These are phyloP conservation scores for Cadophora malorum DNA, from an alignment of 2,329 filamentous ascomycete species.

Conservation along the genomic window DNA sequence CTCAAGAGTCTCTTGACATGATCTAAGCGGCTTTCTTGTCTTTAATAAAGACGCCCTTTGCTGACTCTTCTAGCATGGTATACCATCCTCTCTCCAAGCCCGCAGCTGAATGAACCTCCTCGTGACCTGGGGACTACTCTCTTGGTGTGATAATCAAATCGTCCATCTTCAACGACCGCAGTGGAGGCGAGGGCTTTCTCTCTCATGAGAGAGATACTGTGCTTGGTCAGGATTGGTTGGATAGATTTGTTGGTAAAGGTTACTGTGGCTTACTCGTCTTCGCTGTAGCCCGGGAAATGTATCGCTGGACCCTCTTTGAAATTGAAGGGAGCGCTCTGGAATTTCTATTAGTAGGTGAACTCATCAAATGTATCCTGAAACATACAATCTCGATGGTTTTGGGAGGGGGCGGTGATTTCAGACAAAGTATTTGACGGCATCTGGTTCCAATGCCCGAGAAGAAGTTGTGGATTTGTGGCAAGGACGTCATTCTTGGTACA, in stretches of 20 bases:
- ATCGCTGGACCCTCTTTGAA: constrained; percentile 60
- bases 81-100: constrained; percentile 35
- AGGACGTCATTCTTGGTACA: constrained; percentile 16
- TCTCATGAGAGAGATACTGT: constrained; percentile 43
- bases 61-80: constrained; percentile 41
- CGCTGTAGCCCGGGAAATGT: constrained; percentile 59
- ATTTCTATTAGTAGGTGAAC: constrained; percentile 31
- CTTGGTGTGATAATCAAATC: constrained; percentile 24
- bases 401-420: constrained; percentile 51
- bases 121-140: constrained; percentile 31
- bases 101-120: constrained; percentile 35
- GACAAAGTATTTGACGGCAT: constrained; percentile 53
- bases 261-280: constrained; percentile 60
- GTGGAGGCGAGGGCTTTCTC: constrained; percentile 45
- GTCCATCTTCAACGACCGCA: constrained; percentile 37
- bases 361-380: constrained; percentile 2
- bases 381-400: constrained; percentile 55
- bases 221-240: neutral
- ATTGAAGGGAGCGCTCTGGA: constrained; percentile 64
- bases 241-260: neutral
- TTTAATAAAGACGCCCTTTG: constrained; percentile 29
- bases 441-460: constrained; percentile 53
- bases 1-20: neutral
- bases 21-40: neutral
- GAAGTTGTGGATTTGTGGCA: constrained; percentile 41